Base-by-base conservation (phyloP, 345 rosid species). In the Bruguiera gymnorhiza region DNA sequence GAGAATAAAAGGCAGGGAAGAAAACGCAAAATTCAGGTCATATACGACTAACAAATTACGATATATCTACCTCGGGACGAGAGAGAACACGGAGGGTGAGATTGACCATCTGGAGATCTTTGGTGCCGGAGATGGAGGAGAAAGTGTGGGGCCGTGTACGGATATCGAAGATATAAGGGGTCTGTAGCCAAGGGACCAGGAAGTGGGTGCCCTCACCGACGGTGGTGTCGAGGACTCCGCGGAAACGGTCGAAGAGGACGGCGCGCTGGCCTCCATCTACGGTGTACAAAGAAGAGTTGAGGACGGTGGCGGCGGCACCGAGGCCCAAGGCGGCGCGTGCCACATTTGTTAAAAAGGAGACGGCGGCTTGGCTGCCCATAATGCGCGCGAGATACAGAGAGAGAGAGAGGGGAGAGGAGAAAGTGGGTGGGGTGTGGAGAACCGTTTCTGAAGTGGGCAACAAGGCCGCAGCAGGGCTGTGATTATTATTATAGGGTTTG, bases 241-340 rank as follows among this genome's bases (percentile, higher is more conserved):
- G 88, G 78, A 92, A 73, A 55, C 99, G 86, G 78, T 92, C 99
- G 77, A 96, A 96, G 52, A 96, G 79, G 56, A 96, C 99, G 19
- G 98, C 99, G 63, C 98, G 84, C 65, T 92, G 82, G 63, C 99
- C 99, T 1, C 99, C 99, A 79, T 96, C 99, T 55, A 96, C 99
- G 16, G 96, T 92, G 86, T 86, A 96, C 62, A 96, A 85, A n/a
- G 99, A 89, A 20, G 94, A 26, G 62, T 82, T 90, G 39, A 86
- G 58, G 31, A 80, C 83, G 30, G 95, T 80, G 20, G 83, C 89
- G 21, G 90, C 88, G 6, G 86, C 84, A 16, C 99, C 99, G 0
- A 92, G 81, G 8, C 95, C 95, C 67, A 96, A 83, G 57, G 99
- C 99, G 0, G 89, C 90, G 20, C 87, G 85, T 0, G 96, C 94